Evolutionary conservation across 495 filamentous ascomycete genomes (phyloP), one percentile per base, ranked within the genome.

Genomic region (Aspergillus indologenus): DNA sequence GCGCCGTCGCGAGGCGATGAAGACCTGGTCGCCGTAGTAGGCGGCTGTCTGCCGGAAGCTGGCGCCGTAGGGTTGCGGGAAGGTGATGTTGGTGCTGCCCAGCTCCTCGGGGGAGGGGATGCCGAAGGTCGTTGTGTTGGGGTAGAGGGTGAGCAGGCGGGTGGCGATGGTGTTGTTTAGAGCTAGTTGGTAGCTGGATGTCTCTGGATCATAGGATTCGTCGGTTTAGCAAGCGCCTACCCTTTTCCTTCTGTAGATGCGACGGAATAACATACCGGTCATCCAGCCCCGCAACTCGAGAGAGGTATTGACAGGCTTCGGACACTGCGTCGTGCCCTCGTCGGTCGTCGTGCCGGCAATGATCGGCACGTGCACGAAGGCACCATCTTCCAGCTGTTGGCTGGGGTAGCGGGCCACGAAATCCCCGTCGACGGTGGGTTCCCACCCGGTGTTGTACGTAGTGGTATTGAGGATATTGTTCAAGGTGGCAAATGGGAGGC

Each of bases 401-500:
- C 67, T 24, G 71, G 66, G 29, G 65, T 29, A 74, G 0, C 66
- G 60, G 4, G 72, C 64, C 26, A 84, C 69, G 50, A 84, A 70
- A 56, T 83, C 80, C 44, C 77, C 75, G 56, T 85, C 82, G 40
- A 85, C 73, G 26, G 76, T 72, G 20, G 80, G 79, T 26, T 71
- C 65, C 49, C 59, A 73, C 0, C 67, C 62, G 14, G 69, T 67
- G 21, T 70, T 72, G 23, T 62, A 67, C 67, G 68, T 15, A 65
- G 70, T 6, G 60, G 70, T 65, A 47, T 66, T 68, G 54, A 70
- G 69, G 12, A 57, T 65, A 29, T 62, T 56, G 58, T 65, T 79
- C 53, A 75, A 58, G 23, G 57, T 40, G n/a, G 67, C 66, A 6
- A 66, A 64, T 4, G 76, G 65, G 1, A 76, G 54, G 7, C 22